Percentiles rank a stretch among this genome's conserved stretches.
phyloP scores from a whole-genome alignment of 2,329 filamentous ascomycete species.

The Ceratocystis destructans region DNA sequence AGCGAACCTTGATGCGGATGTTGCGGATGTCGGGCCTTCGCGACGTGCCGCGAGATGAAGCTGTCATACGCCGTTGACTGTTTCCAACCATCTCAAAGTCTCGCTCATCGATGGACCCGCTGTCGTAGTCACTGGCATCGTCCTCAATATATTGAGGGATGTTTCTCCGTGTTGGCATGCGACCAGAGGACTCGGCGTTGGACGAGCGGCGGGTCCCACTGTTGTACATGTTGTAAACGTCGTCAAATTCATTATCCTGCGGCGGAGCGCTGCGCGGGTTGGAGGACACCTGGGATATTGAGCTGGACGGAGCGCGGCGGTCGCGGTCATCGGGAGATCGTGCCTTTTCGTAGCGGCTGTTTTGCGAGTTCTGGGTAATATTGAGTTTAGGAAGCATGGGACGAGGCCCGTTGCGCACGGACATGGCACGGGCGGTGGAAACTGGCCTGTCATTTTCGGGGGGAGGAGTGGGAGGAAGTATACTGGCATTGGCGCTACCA shows the following conservation, averaged over 20 bases:
- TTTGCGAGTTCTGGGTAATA: slow-evolving; percentile 42
- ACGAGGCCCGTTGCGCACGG: slow-evolving; percentile 48
- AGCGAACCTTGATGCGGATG: slow-evolving; percentile 84
- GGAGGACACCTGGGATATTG: slow-evolving; percentile 15
- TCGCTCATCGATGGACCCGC: slow-evolving; percentile 55
- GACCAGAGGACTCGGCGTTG: slow-evolving; percentile 30
- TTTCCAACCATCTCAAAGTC: slow-evolving; percentile 65
- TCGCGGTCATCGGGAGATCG: slow-evolving; percentile 31
- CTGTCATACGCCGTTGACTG: slow-evolving; percentile 33
- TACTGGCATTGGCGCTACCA: slow-evolving; percentile 43
- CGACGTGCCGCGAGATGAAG: slow-evolving; percentile 39
- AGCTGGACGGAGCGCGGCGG: slow-evolving; percentile 9
- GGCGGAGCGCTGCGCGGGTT: slow-evolving; percentile 19
- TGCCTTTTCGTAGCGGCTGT: slow-evolving; percentile 42
- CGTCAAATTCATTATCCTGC: slow-evolving; percentile 15
- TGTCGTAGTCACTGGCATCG: slow-evolving; percentile 57
- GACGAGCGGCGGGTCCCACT: slow-evolving; percentile 30
- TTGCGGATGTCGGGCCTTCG: slow-evolving; percentile 55
- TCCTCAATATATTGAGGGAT: slow-evolving; percentile 55
- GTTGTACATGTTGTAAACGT: slow-evolving; percentile 27
- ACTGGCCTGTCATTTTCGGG: slow-evolving; percentile 64
- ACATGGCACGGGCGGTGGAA: slow-evolving; percentile 40
- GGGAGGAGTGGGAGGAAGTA: slow-evolving; percentile 96
- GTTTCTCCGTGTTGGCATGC: slow-evolving; percentile 31
- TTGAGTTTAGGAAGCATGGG: slow-evolving; percentile 50